Evolutionary conservation across 1,284 basidiomycete species (phyloP).

Genomic region (Coniophora puteana): DNA sequence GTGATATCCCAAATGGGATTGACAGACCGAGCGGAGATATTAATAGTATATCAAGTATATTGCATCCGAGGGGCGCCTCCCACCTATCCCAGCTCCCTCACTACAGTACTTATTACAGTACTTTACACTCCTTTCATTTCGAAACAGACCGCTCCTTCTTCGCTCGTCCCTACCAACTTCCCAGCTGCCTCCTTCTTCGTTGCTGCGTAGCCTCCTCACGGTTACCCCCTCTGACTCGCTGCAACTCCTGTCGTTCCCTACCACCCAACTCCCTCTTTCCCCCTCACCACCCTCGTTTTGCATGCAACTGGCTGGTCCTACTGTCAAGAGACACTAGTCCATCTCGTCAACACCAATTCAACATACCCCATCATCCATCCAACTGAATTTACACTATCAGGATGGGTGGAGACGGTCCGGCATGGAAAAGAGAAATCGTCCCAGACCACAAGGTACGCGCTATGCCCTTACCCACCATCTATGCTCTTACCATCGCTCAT

Average conservation of each 20-base stretch:
- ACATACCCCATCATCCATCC: constrained; percentile 18
- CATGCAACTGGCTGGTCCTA: constrained; percentile 67
- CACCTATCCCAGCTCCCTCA: too few species aligned
- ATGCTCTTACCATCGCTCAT: constrained; percentile 9
- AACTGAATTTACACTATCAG: constrained; percentile 16
- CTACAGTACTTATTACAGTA: not conserved
- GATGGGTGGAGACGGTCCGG: constrained; percentile 69
- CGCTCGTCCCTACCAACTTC: constrained; percentile 1
- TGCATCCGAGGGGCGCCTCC: too few species aligned
- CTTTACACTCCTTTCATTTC: constrained; percentile 3
- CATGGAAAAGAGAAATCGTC: constrained; percentile 97
- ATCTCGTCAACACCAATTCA: too few species aligned
- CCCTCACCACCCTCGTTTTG: constrained; percentile 22
- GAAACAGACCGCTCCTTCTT: constrained; percentile 7
- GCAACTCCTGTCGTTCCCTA: constrained; percentile 20
- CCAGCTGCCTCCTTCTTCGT: not conserved
- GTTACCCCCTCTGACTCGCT: too few species aligned
- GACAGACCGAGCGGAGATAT: too few species aligned
- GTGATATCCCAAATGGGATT: constrained; percentile 14
- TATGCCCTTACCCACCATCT: not conserved
- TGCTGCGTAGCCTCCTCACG: too few species aligned
- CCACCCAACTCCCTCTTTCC: constrained; percentile 32
- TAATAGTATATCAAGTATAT: too few species aligned
- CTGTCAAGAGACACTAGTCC: too few species aligned
- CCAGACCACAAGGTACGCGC: constrained; percentile 90